Percentiles rank a stretch among this genome's conserved stretches.
Evolutionary conservation across 2,329 filamentous ascomycete genomes (phyloP).

Genomic region (Hypoxylon sp.): DNA sequence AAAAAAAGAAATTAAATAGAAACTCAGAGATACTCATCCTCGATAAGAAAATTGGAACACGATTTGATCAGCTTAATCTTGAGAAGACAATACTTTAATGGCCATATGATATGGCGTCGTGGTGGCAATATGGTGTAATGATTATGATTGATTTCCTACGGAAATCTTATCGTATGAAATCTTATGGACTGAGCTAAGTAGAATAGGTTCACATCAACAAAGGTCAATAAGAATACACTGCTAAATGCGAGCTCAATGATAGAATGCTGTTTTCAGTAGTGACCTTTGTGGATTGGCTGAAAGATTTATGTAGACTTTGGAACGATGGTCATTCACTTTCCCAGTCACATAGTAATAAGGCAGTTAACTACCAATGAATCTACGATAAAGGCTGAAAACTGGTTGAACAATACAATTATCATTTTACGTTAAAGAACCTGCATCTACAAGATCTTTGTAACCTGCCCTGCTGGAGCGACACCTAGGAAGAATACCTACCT

Average conservation of each 20-base stretch:
- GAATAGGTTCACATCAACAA: too few relatives aligned
- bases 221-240: background rate
- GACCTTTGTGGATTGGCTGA: conserved; percentile 6
- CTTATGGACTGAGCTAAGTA: background rate
- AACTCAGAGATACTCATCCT: too few relatives aligned
- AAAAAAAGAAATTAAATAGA: background rate
- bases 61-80: background rate
- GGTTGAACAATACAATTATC: background rate
- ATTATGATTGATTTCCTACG: background rate
- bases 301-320: background rate
- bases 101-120: background rate
- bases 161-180: background rate
- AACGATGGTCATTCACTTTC: background rate
- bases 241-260: background rate
- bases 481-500: background rate
- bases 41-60: too few relatives aligned
- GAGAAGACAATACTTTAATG: background rate
- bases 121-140: background rate
- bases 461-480: too few relatives aligned
- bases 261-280: conserved; percentile 5
- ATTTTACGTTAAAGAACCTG: background rate
- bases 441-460: background rate
- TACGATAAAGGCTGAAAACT: background rate
- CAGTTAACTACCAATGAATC: background rate
- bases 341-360: background rate